Evolutionary conservation across 257 asterid genomes (phyloP), one percentile per base, ranked within the genome.

Genomic region (Asclepias syriaca): DNA sequence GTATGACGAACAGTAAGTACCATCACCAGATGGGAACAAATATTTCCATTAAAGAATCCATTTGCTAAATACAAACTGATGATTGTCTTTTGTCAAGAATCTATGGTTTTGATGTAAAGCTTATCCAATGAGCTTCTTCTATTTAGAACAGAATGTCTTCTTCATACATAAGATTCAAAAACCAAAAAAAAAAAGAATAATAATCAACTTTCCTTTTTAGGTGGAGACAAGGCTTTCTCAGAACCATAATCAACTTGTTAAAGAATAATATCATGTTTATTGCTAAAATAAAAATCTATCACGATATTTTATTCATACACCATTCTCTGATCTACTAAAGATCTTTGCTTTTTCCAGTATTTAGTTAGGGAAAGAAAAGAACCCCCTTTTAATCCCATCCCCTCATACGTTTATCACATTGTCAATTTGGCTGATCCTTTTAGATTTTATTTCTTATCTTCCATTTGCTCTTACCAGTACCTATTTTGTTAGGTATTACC

Each of bases 251-350:
- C 60, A 3, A 43, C 67, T 43, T 37, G 24, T 43, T 74, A 58
- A 56, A 74, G 22, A 29, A 67, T 19, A 67, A 74, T 66, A 57
- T 74, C 69, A 66, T 64, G 60, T 61, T 66, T 24, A 63, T 63
- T 63, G 37, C 50, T 37, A 37, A 64, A 64, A 40, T 34, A 50
- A 22, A 22, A 58, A 54, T 72, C 3, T 27, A 53, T 69, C 29
- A 29, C 45, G 60, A 27, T 27, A 49, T 24, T 50, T 29, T 64
- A 18, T 12, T 53, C 27, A 16, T 54, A 50, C 6, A 11, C 0
- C 18, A 22, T 69, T 9, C 27, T 50, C 22, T 61, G 19, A 61
- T 61, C 46, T 15, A 6, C 8, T 37, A 24, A 64, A 18, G 27
- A 32, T 37, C 12, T 37, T 64, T 37, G 15, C 19, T 37, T 13